Conservation (phyloP, 495 filamentous ascomycete genomes). For the Parachaetomium inaequale region DNA sequence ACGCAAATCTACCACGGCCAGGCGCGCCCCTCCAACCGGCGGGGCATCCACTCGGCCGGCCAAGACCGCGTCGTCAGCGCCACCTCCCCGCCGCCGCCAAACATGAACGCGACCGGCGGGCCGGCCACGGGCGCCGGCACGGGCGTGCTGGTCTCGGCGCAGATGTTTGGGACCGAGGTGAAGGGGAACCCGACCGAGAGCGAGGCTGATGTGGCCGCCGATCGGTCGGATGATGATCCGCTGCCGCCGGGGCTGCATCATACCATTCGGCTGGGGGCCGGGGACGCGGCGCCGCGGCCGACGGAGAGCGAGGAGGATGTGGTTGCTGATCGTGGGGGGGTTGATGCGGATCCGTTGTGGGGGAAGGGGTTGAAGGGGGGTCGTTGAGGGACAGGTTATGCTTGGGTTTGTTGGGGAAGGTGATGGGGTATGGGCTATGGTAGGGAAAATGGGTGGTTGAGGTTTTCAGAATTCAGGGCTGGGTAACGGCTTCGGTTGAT, state of each 20-base stretch:
- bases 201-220: constrained; percentile 31
- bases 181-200: constrained; percentile 31
- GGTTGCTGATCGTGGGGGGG: constrained; percentile 1
- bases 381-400: neutral
- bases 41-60: neutral
- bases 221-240: constrained; percentile 28
- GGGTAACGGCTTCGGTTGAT: too few relatives aligned
- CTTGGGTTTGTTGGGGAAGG: neutral
- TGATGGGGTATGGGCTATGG: neutral
- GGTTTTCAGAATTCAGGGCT: too few relatives aligned
- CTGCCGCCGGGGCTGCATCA: constrained; percentile 25
- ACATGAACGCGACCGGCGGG: neutral
- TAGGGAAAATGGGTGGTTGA: neutral
- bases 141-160: constrained; percentile 7
- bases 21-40: neutral
- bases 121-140: constrained; percentile 1
- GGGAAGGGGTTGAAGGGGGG: neutral
- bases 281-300: constrained; percentile 17
- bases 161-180: constrained; percentile 23
- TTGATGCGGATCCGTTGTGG: constrained; percentile 5
- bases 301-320: constrained; percentile 26
- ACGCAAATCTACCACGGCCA: constrained; percentile 21
- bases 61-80: neutral
- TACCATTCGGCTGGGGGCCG: constrained; percentile 20
- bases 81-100: neutral